These are phyloP conservation scores for Trichoderma gamsii DNA, from an alignment of 495 filamentous ascomycete genomes.

Conservation along the genomic window DNA sequence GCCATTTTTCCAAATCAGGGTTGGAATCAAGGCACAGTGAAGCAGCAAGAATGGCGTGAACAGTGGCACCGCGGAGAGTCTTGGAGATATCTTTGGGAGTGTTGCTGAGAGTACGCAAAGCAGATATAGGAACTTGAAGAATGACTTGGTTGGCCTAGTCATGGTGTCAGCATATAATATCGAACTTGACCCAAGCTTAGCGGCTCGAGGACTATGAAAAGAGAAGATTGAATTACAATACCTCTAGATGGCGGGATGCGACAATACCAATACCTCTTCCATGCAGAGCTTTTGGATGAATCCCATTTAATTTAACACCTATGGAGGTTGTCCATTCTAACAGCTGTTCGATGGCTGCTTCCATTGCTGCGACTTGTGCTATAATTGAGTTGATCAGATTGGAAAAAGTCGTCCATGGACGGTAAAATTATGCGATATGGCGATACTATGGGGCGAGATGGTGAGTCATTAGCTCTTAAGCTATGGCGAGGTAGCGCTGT, in stretches of 20 bases:
- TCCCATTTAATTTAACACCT: conserved; percentile 54
- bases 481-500: background rate
- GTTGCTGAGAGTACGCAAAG: conserved; percentile 55
- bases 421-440: background rate
- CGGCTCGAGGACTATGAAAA: background rate
- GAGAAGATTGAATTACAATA: conserved; percentile 28
- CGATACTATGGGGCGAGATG: background rate
- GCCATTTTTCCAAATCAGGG: conserved; percentile 49
- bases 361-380: background rate
- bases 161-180: conserved; percentile 1
- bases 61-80: conserved; percentile 42
- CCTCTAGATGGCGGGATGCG: conserved; percentile 58
- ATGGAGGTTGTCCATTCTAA: conserved; percentile 55
- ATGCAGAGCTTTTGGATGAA: conserved; percentile 52
- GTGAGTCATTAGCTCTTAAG: conserved; percentile 3
- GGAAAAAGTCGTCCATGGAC: background rate
- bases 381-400: background rate
- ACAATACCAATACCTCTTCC: conserved; percentile 70
- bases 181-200: background rate
- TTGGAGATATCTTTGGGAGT: conserved; percentile 48
- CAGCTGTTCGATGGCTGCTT: conserved; percentile 39
- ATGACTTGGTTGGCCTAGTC: conserved; percentile 48
- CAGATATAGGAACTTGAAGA: conserved; percentile 55
- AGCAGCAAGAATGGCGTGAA: conserved; percentile 67
- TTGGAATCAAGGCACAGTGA: conserved; percentile 51